These are phyloP conservation scores for Boletus vermiculosoides DNA, from an alignment of 768 basidiomycete genomes.

Conservation along the genomic window DNA sequence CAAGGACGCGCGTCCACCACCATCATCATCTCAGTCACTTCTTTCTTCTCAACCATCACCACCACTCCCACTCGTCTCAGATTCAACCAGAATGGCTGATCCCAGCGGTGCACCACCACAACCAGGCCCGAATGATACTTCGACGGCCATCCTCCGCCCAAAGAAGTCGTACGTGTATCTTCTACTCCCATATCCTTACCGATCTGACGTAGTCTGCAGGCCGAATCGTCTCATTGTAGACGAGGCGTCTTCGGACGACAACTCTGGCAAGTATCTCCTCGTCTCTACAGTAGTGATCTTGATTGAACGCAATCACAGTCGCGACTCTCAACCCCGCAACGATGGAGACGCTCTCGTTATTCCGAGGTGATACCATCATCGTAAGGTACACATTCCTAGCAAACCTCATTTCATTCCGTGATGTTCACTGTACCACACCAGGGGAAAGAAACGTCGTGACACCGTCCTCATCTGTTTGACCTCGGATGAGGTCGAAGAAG, in stretches of 20 bases:
- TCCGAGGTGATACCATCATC: slow-evolving; percentile 96
- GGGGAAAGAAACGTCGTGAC: slow-evolving; percentile 96
- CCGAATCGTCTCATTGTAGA: slow-evolving; percentile 98
- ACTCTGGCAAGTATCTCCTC: slow-evolving; percentile 66
- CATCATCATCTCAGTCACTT: not conserved
- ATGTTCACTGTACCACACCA: slow-evolving; percentile 29
- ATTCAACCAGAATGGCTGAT: slow-evolving; percentile 55
- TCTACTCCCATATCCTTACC: slow-evolving; percentile 7
- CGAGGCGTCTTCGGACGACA: slow-evolving; percentile 91
- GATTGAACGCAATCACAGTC: slow-evolving; percentile 44
- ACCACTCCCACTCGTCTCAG: slow-evolving; percentile 8
- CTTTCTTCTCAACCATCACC: slow-evolving; percentile 14
- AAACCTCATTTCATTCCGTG: not conserved
- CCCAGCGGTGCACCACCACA: slow-evolving; percentile 81
- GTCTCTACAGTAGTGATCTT: slow-evolving; percentile 12
- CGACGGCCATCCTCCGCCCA: slow-evolving; percentile 92
- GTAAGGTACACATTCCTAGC: slow-evolving; percentile 58
- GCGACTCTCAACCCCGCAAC: slow-evolving; percentile 95
- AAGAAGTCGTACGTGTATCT: slow-evolving; percentile 90
- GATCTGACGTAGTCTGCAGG: slow-evolving; percentile 43
- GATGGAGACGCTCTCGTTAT: slow-evolving; percentile 91
- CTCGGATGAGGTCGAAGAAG: slow-evolving; percentile 96
- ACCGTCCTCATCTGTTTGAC: slow-evolving; percentile 96
- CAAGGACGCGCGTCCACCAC: slow-evolving; percentile 34
- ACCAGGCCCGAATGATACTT: slow-evolving; percentile 85